Base-by-base conservation (phyloP, 345 rosid species). In the Aquilaria sinensis region DNA sequence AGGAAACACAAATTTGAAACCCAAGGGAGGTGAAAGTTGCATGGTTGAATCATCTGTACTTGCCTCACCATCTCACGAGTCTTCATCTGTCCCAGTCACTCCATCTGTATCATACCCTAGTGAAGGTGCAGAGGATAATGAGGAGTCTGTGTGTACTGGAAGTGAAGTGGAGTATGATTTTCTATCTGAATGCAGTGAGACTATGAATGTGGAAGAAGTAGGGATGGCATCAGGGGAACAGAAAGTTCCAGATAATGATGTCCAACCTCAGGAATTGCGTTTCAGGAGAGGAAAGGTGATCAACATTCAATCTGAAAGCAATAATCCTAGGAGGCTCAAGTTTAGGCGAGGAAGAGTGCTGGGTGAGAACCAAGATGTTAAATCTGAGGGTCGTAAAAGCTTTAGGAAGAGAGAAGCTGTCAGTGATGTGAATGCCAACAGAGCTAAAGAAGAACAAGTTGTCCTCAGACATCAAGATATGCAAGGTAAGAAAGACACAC, bases 401-500 rank as follows among this genome's bases (percentile, higher is more conserved):
- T 69, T 77, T 51, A 84, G 74, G 82, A 76, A 51, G 52, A 72
- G 73, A 70, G 77, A 67, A 71, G 71, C 30, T 47, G 83, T 79
- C 62, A 75, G 48, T 47, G 74, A 53, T 45, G 47, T 34, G 50
- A 59, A 59, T 37, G 72, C 67, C 58, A 6, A 37, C 55, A 61
- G 66, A 33, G 62, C 62, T 0, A 56, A 67, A 67, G 81, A 82
- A 59, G 81, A 70, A 60, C 77, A 86, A 61, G 79, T 86, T 61
- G 73, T 67, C 60, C 68, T 90, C 78, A 86, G 88, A 72, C 96
- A 82, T 73, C 93, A 87, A 76, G 92, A 83, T 45, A 63, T 70
- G 63, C 80, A 67, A 57, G 82, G 75, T 47, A 84, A 74, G 84
- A 85, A 74, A 74, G 87, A 85, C 47, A 71, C 81, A 10, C 73